Evolutionary conservation across 2,329 filamentous ascomycete genomes (phyloP).

Genomic region (Rhynchosporium graminicola): DNA sequence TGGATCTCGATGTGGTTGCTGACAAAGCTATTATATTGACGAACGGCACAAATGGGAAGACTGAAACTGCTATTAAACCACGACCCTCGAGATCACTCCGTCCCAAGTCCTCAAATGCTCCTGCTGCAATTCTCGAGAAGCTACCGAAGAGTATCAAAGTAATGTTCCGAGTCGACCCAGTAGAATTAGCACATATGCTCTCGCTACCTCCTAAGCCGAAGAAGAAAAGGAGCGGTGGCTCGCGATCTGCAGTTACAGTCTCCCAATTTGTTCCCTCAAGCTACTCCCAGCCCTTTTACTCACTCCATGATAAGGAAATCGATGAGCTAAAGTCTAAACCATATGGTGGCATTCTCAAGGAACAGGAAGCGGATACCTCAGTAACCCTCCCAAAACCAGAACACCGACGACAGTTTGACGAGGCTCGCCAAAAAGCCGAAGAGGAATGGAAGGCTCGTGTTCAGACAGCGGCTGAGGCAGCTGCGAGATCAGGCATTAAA

Average conservation of each 20-base stretch:
- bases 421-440: slow-evolving; percentile 87
- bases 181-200: slow-evolving; percentile 61
- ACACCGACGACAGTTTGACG: slow-evolving; percentile 85
- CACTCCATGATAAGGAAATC: slow-evolving; percentile 83
- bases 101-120: slow-evolving; percentile 47
- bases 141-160: slow-evolving; percentile 50
- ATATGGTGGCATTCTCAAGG: slow-evolving; percentile 89
- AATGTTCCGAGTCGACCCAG: slow-evolving; percentile 57
- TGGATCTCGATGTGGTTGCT: slow-evolving; percentile 21
- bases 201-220: slow-evolving; percentile 58
- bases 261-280: slow-evolving; percentile 40
- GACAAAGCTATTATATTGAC: slow-evolving; percentile 21
- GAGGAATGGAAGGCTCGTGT: slow-evolving; percentile 81
- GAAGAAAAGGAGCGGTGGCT: slow-evolving; percentile 38
- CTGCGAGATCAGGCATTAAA: slow-evolving; percentile 62
- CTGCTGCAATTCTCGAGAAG: slow-evolving; percentile 44
- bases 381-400: slow-evolving; percentile 79
- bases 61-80: slow-evolving; percentile 38
- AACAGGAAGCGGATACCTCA: slow-evolving; percentile 86
- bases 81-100: slow-evolving; percentile 60
- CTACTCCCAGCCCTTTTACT: slow-evolving; percentile 80
- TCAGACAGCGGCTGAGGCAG: slow-evolving; percentile 65
- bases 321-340: slow-evolving; percentile 91
- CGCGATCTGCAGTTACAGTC: slow-evolving; percentile 42
- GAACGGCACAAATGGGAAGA: slow-evolving; percentile 31